A percentile compares a stretch with the other conserved stretches of the same genome.
These are phyloP conservation scores for Nicotiana noctiflora DNA, from an alignment of 257 asterid genomes.

Conservation along the genomic window DNA sequence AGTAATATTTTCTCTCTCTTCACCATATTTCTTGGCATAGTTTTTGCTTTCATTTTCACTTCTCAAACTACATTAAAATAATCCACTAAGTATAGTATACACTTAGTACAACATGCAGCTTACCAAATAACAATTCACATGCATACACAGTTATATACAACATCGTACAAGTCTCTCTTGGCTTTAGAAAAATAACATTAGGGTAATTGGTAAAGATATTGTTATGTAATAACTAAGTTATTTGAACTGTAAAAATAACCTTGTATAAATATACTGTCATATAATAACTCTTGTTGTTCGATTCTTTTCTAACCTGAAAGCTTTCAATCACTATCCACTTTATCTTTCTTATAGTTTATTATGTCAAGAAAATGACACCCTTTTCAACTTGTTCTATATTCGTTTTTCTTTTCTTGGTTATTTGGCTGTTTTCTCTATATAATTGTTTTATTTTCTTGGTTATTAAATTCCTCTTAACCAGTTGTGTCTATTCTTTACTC, in stretches of 20 bases:
- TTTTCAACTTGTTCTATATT: not conserved
- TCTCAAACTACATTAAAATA: conserved; percentile 27
- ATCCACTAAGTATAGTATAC: not conserved
- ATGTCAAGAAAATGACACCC: not conserved
- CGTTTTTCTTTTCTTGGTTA: not conserved
- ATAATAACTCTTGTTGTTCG: too few relatives aligned
- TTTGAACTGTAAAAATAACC: too few relatives aligned
- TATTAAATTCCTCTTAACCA: not conserved
- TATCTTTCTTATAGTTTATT: not conserved
- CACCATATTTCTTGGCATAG: conserved; percentile 28
- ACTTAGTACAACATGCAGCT: not conserved
- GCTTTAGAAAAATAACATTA: too few relatives aligned
- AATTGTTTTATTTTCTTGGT: not conserved
- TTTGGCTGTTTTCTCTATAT: not conserved
- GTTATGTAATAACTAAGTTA: too few relatives aligned
- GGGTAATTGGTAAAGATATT: rapidly evolving
- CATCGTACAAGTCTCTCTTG: not conserved
- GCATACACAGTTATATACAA: not conserved
- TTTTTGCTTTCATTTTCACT: conserved; percentile 22
- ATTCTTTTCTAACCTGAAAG: too few relatives aligned
- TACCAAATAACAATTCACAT: not conserved
- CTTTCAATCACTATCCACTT: conserved; percentile 9
- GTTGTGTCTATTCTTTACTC: not conserved
- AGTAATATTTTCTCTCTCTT: conserved; percentile 28
- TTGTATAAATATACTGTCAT: too few relatives aligned